These are phyloP conservation scores for Rosa hybrid DNA, from an alignment of 331 rosid species.

Conservation along the genomic window DNA sequence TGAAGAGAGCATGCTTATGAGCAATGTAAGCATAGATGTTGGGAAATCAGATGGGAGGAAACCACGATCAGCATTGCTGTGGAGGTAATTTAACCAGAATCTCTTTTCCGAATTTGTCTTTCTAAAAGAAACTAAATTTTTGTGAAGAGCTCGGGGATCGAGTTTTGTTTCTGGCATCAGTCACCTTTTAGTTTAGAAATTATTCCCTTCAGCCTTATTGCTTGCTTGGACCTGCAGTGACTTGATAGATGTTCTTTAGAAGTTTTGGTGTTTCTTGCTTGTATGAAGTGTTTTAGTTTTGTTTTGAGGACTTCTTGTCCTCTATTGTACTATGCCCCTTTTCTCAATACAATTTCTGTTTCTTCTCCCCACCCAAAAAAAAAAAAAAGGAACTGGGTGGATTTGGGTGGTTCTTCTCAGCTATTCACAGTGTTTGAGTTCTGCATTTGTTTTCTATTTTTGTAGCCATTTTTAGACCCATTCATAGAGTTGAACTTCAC, in stretches of 20 bases:
- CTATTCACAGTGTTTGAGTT: background rate
- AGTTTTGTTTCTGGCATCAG: background rate
- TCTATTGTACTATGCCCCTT: background rate
- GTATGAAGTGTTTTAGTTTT: background rate
- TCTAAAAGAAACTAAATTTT: background rate
- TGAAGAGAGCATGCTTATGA: conserved; percentile 54
- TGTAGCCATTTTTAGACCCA: background rate
- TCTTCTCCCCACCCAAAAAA: background rate
- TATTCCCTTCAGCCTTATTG: background rate
- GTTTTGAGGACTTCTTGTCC: background rate
- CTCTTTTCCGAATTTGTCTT: conserved; percentile 20
- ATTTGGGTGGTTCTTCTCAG: conserved; percentile 2
- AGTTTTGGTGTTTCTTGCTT: conserved; percentile 1
- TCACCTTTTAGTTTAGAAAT: background rate
- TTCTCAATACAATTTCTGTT: background rate
- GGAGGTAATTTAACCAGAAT: conserved; percentile 66
- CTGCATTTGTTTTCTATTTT: background rate
- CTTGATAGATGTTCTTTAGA: background rate
- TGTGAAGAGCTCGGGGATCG: background rate
- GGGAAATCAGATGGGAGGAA: conserved; percentile 66
- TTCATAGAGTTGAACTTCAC: background rate
- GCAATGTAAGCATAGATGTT: conserved; percentile 50
- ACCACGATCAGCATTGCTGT: conserved; percentile 72
- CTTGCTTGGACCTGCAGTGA: background rate
- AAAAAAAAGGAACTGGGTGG: background rate